These are phyloP conservation scores for Flaveria floridana DNA, from an alignment of 140 eudicot genomes.

Conservation along the genomic window DNA sequence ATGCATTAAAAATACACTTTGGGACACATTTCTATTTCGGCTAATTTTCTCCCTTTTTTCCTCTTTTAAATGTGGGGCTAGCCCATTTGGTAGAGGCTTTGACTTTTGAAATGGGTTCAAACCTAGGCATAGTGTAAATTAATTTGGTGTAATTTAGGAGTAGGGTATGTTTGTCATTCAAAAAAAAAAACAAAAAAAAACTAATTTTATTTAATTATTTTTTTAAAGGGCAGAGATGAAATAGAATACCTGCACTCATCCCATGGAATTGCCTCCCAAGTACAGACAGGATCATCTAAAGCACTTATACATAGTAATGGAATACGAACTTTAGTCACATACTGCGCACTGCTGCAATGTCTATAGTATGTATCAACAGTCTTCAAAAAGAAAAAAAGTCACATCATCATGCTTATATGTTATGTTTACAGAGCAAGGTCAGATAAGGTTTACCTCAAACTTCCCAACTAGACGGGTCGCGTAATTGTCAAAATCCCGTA, in stretches of 20 bases:
- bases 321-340: conserved; percentile 55
- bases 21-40: neutral
- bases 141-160: no score
- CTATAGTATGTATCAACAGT: conserved; percentile 94
- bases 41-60: neutral
- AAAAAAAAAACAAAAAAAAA: no score
- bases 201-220: neutral
- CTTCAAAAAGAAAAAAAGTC: conserved; percentile 48
- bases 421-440: conserved; percentile 1
- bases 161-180: no score
- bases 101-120: no score
- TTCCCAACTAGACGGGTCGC: conserved; percentile 86
- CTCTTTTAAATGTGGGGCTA: no score
- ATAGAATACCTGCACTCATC: conserved; percentile 82
- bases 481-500: conserved; percentile 89
- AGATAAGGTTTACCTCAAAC: conserved; percentile 56
- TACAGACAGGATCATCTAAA: conserved; percentile 92
- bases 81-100: no score
- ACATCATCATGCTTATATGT: neutral
- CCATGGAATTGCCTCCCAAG: conserved; percentile 95
- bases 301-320: conserved; percentile 92
- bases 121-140: no score
- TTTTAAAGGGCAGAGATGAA: neutral
- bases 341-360: conserved; percentile 68
- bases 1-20: neutral